phyloP scores from a whole-genome alignment of 1,284 basidiomycete species.

The Melampsora abietis-canadensis region DNA sequence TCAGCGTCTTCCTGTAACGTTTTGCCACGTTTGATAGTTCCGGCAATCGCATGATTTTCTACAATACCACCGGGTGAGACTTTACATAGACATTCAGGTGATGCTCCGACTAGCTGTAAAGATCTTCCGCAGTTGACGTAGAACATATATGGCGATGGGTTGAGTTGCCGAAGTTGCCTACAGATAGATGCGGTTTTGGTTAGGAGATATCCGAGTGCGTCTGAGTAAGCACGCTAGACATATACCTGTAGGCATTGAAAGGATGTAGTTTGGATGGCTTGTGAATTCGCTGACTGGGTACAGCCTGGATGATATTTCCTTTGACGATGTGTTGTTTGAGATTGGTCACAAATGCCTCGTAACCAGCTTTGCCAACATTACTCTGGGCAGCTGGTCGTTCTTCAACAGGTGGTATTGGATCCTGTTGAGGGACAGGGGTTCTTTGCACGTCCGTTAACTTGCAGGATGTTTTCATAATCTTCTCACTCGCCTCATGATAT shows the following conservation, averaged over 20 bases:
- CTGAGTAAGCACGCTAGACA: not conserved
- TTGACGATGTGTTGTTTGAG: constrained; percentile 91
- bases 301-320: constrained; percentile 98
- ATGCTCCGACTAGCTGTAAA: constrained; percentile 89
- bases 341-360: constrained; percentile 84
- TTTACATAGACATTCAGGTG: constrained; percentile 95
- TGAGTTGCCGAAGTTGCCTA: constrained; percentile 83
- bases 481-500: constrained; percentile 75
- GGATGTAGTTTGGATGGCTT: constrained; percentile 85
- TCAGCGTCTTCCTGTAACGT: constrained; percentile 81
- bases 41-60: constrained; percentile 96
- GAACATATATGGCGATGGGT: constrained; percentile 99
- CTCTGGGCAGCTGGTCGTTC: constrained; percentile 64
- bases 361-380: constrained; percentile 91
- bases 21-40: constrained; percentile 84
- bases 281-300: constrained; percentile 85
- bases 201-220: not conserved
- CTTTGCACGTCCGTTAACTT: constrained; percentile 63
- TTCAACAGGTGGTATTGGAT: constrained; percentile 51
- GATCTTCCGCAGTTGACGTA: constrained; percentile 72
- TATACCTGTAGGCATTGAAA: constrained; percentile 70
- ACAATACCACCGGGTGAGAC: constrained; percentile 81
- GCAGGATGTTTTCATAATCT: constrained; percentile 71
- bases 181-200: not conserved
- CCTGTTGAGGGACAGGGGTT: constrained; percentile 62